phyloP scores from a whole-genome alignment of 352 stramenopile species.

The Phytophthora foliorum region DNA sequence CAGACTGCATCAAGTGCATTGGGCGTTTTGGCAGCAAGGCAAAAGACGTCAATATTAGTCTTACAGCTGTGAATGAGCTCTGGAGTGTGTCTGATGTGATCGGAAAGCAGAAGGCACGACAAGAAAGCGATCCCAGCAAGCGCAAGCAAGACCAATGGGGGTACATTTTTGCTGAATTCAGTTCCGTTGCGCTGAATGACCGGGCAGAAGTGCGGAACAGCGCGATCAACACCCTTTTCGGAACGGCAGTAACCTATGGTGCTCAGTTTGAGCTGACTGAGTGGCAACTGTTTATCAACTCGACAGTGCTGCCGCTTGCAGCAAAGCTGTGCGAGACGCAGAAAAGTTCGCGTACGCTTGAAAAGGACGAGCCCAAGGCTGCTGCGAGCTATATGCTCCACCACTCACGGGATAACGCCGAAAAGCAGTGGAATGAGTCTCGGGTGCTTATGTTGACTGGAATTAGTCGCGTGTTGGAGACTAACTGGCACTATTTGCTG shows the following conservation, averaged over 20 bases:
- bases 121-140: constrained; percentile 23
- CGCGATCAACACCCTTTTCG: constrained; percentile 98
- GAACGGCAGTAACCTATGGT: constrained; percentile 96
- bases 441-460: constrained; percentile 95
- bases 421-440: constrained; percentile 98
- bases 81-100: constrained; percentile 95
- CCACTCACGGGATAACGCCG: constrained; percentile 95
- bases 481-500: constrained; percentile 77
- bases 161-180: constrained; percentile 84
- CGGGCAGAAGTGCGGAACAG: constrained; percentile 97
- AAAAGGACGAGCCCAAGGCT: constrained; percentile 27
- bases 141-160: constrained; percentile 60
- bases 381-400: constrained; percentile 86
- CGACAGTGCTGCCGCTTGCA: constrained; percentile 94
- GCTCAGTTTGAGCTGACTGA: constrained; percentile 90
- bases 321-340: constrained; percentile 62
- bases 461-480: constrained; percentile 94
- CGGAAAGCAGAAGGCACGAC: constrained; percentile 60
- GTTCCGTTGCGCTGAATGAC: constrained; percentile 92
- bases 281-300: constrained; percentile 95
- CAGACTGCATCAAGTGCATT: constrained; percentile 93
- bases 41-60: constrained; percentile 98
- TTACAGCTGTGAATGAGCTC: constrained; percentile 97
- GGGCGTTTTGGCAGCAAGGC: constrained; percentile 93
- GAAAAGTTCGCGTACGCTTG: constrained; percentile 17